Evolutionary conservation across 1,284 basidiomycete species (phyloP).

Genomic region (Phylloporus sp.): DNA sequence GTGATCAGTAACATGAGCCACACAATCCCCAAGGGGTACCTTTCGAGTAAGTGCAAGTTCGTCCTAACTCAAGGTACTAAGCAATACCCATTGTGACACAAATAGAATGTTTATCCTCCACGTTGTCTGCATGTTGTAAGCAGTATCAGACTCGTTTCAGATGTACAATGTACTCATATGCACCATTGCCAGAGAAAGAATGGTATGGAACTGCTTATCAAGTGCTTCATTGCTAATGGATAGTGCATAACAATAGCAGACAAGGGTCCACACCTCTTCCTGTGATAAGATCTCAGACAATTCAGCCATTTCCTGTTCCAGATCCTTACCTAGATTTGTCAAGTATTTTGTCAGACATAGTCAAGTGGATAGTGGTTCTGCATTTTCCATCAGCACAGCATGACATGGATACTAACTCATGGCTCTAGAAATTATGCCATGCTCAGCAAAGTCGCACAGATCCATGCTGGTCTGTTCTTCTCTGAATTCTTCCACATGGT

Average conservation of each 20-base stretch:
- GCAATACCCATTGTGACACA: not conserved
- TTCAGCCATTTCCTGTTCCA: not conserved
- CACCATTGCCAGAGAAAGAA: conserved; percentile 15
- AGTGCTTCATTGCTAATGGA: not conserved
- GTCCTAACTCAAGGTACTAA: conserved; percentile 11
- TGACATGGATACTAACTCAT: conserved; percentile 18
- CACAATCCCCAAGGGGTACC: not conserved
- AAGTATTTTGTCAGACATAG: not conserved
- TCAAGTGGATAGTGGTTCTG: conserved; percentile 5
- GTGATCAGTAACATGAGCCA: conserved; percentile 15
- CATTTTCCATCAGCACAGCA: not conserved
- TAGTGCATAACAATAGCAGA: not conserved
- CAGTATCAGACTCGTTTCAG: conserved; percentile 1
- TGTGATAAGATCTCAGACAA: not conserved
- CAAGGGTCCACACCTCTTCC: not conserved
- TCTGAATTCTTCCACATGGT: conserved; percentile 7
- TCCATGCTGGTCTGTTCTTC: not conserved
- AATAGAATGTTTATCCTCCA: not conserved
- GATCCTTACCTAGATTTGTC: not conserved
- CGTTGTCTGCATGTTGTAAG: not conserved
- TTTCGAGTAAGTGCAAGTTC: not conserved
- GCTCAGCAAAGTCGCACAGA: conserved; percentile 11
- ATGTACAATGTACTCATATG: not conserved
- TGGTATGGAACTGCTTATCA: not conserved
- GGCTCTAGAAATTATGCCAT: not conserved